Conservation (phyloP, 306 rosid species). For the Corylus heterophylla region DNA sequence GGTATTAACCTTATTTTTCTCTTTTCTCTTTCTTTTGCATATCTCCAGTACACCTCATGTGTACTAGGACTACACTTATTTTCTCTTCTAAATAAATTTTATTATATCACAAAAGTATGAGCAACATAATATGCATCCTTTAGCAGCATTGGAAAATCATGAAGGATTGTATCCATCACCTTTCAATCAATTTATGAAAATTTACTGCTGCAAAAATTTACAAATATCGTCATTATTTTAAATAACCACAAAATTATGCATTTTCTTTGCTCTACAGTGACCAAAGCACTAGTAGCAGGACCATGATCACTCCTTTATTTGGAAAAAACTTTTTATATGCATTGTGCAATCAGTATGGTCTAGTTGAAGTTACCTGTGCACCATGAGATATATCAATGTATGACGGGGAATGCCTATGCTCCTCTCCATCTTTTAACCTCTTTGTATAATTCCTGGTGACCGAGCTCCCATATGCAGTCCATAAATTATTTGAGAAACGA, state of each 20-base stretch:
- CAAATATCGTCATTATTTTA: neutral
- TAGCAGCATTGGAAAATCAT: neutral
- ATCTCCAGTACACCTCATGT: neutral
- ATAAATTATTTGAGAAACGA: slow-evolving; percentile 19
- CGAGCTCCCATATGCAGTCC: slow-evolving; percentile 30
- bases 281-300: neutral
- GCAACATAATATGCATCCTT: slow-evolving; percentile 1
- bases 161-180: neutral
- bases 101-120: neutral
- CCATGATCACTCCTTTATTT: neutral
- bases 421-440: slow-evolving; percentile 49
- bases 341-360: neutral
- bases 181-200: neutral
- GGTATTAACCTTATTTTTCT: neutral
- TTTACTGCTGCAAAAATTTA: neutral
- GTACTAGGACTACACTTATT: neutral
- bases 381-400: slow-evolving; percentile 11
- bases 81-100: neutral
- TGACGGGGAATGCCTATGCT: slow-evolving; percentile 33
- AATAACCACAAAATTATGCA: neutral
- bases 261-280: neutral
- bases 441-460: slow-evolving; percentile 35
- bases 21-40: neutral
- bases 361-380: slow-evolving; percentile 25
- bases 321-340: neutral